Base-by-base conservation (phyloP, 2,329 filamentous ascomycete genomes). In the Colletotrichum australisinense region DNA sequence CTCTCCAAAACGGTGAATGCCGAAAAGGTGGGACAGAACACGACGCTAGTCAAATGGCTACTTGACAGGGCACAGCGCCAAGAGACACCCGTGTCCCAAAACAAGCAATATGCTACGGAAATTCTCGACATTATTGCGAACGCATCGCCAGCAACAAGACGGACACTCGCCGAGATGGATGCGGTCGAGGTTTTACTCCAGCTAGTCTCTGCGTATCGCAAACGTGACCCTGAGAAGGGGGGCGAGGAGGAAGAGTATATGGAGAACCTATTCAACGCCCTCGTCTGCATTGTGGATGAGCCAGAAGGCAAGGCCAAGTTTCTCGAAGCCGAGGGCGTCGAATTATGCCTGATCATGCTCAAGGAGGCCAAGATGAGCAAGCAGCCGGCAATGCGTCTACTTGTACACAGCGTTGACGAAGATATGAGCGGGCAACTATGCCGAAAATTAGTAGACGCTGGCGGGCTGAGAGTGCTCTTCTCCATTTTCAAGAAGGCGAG, bases 81-180 rank as follows among this genome's bases (percentile, higher is more conserved):
- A 63, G 95, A 98, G 80, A 85, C 85, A 4, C 86, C 87, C 0
- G 90, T 97, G 1, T 88, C 91, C 5, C 97, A 99, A 80, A 99
- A 99, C 81, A 97, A 97, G 81, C 96, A 98, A 81, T 99, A 98
- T 81, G 90, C 95, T 0, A 95, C 96, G 19, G 97, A 99, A 83
- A 90, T 98, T 8, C 86, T 99, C 3, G 95, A 96, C 14, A 97
- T 99, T 67, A 85, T 99, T 9, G 88, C 96, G 22, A 95, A 98
- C 81, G 91, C 91, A 1, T 94, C 94, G 4, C 76, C 88, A 0
- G 83, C 88, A 49, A 95, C 95, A 78, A 87, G 94, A 57, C 84
- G 84, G 26, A 88, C 88, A 59, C 85, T 98, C 5, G 89, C 90
- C 49, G 82, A 85, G 32, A 83, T 93, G 1, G 92, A 97, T 74